Evolutionary conservation across 805 yeast species (phyloP), one percentile per base, ranked within the genome.

Genomic region (Lipomyces sp.): DNA sequence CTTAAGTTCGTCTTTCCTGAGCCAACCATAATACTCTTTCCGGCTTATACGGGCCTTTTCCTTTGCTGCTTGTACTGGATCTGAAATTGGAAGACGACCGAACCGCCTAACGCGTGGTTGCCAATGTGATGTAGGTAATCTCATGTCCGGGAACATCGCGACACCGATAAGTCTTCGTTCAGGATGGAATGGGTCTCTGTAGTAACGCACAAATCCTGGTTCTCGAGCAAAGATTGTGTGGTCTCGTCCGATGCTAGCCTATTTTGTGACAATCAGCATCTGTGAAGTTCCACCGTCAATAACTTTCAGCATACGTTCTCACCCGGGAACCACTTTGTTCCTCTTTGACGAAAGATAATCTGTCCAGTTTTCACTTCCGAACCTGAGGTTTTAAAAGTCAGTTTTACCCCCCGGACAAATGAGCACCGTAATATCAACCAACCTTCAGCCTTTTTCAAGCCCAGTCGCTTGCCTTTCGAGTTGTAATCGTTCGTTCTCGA

Each of bases 121-220:
- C 77, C 93, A 94, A 77, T 95, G 98, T 5, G 94, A 90, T 15
- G 91, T 87, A 53, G 99, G 99, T 48, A 94, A 83, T 67, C 81
- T 80, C 45, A 85, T 78, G 1, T 87, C 89, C 66, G 83, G 83
- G 50, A 80, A 80, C 60, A 95, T 82, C 0, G 97, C 92, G 50
- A 95, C 87, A 51, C 99, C 99, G 70, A 92, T 90, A 75, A 90
- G 91, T 75, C 87, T 89, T 76, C 98, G 87, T 76, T 87, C 86
- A 54, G 98, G 98, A 75, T 95, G 98, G 83, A 95, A 95, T 4
- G 99, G 98, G 80, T 95, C 97, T 67, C 88, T 80, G 78, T 95
- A 95, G 79, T 86, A 95, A 70, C 96, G 85, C 37, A 94, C 98
- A 77, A 82, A 92, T 33, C 99, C 99, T 2, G 97, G 97, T 76